Evolutionary conservation across 176 grass and related monocot species (phyloP).

Genomic region (Avena atlantica): DNA sequence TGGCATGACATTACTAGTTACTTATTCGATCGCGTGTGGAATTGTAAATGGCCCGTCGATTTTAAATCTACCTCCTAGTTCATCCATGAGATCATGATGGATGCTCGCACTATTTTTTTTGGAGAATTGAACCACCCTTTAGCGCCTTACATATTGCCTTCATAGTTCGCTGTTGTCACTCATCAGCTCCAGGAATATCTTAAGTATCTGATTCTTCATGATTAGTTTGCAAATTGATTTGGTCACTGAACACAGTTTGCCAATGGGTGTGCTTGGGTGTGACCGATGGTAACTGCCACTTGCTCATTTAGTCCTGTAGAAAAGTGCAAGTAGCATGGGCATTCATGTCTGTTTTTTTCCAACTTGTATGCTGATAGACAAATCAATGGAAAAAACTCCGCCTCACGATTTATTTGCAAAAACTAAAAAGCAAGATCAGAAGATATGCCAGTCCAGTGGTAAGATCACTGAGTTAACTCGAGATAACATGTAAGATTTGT

Average conservation of each 20-base stretch:
- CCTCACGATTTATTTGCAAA: neutral
- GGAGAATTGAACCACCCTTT: conserved; percentile 5
- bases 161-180: neutral
- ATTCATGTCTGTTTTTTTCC: neutral
- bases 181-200: conserved; percentile 12
- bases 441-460: neutral
- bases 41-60: neutral
- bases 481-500: neutral
- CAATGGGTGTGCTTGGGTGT: conserved; percentile 29
- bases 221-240: neutral
- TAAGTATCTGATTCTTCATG: neutral
- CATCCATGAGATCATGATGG: conserved; percentile 17
- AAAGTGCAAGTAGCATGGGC: neutral
- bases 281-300: conserved; percentile 2
- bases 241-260: neutral
- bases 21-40: neutral
- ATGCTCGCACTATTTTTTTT: conserved; percentile 6
- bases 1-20: conserved; percentile 3
- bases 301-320: neutral
- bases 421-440: neutral
- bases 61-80: neutral
- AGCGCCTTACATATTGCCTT: conserved; percentile 6
- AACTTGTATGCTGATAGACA: neutral
- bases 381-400: neutral
- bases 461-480: neutral